Evolutionary conservation across 768 basidiomycete genomes (phyloP).

Genomic region (Phanerochaete carnosa): DNA sequence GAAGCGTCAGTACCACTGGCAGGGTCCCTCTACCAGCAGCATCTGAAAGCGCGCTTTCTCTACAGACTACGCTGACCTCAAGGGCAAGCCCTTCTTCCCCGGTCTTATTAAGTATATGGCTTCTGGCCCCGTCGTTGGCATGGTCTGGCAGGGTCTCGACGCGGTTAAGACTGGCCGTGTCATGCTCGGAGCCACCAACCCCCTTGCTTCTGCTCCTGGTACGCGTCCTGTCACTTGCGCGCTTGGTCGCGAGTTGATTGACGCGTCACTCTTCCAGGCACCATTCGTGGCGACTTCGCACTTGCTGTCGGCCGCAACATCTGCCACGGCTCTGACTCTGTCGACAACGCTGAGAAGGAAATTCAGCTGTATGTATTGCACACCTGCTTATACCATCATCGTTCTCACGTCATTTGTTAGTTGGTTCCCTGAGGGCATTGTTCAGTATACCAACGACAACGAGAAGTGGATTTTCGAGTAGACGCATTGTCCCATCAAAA

Average conservation of each 20-base stretch:
- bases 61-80: constrained; percentile 94
- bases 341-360: constrained; percentile 91
- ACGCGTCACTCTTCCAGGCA: constrained; percentile 45
- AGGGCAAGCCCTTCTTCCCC: constrained; percentile 93
- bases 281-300: constrained; percentile 94
- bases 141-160: constrained; percentile 94
- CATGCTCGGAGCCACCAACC: constrained; percentile 98
- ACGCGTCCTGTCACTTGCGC: constrained; percentile 23
- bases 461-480: constrained; percentile 82
- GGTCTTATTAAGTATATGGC: constrained; percentile 96
- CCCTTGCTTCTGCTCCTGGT: constrained; percentile 85
- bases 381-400: no score
- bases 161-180: constrained; percentile 93
- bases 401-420: constrained; percentile 32
- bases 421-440: constrained; percentile 89
- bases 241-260: background rate
- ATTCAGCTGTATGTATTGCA: constrained; percentile 70
- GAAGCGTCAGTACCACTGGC: constrained; percentile 53
- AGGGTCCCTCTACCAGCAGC: background rate
- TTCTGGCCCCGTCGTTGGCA: constrained; percentile 91
- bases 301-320: constrained; percentile 95
- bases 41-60: background rate
- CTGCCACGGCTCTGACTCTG: constrained; percentile 87
- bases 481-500: constrained; percentile 19
- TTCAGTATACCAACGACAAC: constrained; percentile 65